These are phyloP conservation scores for Exophiala dermatitidis DNA, from an alignment of 2,329 filamentous ascomycete genomes.

Conservation along the genomic window DNA sequence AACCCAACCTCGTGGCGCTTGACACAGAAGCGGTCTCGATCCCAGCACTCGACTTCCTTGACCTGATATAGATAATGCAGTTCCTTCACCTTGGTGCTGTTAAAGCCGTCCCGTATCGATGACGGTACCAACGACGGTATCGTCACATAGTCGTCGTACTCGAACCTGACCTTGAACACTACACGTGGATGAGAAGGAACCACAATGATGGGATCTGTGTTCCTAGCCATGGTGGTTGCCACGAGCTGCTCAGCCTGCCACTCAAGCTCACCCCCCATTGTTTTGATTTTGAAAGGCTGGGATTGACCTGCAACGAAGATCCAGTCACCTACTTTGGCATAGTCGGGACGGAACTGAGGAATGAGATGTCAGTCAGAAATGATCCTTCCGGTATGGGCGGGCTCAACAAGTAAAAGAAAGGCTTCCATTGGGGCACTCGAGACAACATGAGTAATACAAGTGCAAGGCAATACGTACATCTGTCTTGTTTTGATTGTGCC, in stretches of 20 bases:
- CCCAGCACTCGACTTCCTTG: background rate
- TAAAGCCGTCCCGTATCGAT: no score
- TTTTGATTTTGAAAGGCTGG: background rate
- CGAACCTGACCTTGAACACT: background rate
- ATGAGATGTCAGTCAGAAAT: background rate
- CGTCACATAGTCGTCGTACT: background rate
- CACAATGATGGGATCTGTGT: background rate
- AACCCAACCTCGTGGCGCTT: background rate
- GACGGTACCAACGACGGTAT: background rate
- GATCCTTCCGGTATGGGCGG: background rate
- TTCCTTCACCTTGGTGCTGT: background rate
- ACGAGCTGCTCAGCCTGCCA: no score
- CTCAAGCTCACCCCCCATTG: no score
- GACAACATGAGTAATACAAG: no score
- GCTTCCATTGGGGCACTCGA: background rate
- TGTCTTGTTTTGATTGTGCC: no score
- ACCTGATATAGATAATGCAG: background rate
- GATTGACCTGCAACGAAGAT: background rate
- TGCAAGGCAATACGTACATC: no score
- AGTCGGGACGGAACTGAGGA: background rate
- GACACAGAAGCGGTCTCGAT: background rate
- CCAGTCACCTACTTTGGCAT: background rate
- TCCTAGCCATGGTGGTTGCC: background rate
- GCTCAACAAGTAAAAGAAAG: background rate
- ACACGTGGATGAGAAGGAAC: background rate